phyloP scores from a whole-genome alignment of 768 basidiomycete species.

The Tephrocybe sp. region DNA sequence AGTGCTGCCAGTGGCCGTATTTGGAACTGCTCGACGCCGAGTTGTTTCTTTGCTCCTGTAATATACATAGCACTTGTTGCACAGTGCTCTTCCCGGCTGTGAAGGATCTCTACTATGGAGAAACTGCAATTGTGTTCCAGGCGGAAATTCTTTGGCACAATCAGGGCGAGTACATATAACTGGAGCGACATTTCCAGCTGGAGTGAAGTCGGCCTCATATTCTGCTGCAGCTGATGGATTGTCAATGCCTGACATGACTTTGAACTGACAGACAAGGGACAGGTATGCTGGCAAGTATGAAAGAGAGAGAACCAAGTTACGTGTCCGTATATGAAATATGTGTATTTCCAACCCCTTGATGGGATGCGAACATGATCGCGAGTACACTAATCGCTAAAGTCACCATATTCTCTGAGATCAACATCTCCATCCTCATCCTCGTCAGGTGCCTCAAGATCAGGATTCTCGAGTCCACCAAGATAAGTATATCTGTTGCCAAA shows the following conservation, averaged over 20 bases:
- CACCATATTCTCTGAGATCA: constrained; percentile 4
- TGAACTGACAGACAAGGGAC: no score
- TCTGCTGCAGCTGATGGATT: not conserved
- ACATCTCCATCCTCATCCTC: not conserved
- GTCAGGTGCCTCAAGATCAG: no score
- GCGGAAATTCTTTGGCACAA: no score
- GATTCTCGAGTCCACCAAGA: constrained; percentile 9
- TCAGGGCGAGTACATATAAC: no score
- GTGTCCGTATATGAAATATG: not conserved
- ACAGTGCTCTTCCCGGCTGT: not conserved
- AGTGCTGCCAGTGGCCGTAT: not conserved
- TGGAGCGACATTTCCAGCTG: no score
- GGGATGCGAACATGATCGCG: no score
- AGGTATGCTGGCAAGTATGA: no score
- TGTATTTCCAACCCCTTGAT: not conserved
- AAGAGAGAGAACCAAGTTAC: not conserved
- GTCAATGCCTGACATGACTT: not conserved
- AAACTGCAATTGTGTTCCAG: not conserved
- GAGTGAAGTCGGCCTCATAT: constrained; percentile 11
- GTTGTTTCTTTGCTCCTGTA: not conserved
- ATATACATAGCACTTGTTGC: not conserved
- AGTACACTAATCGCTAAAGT: constrained; percentile 6
- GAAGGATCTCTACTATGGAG: not conserved
- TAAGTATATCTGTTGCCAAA: constrained; percentile 3
- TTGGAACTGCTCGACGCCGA: not conserved